Conservation (phyloP, 805 yeast species). For the Pichia cephalocereana region DNA sequence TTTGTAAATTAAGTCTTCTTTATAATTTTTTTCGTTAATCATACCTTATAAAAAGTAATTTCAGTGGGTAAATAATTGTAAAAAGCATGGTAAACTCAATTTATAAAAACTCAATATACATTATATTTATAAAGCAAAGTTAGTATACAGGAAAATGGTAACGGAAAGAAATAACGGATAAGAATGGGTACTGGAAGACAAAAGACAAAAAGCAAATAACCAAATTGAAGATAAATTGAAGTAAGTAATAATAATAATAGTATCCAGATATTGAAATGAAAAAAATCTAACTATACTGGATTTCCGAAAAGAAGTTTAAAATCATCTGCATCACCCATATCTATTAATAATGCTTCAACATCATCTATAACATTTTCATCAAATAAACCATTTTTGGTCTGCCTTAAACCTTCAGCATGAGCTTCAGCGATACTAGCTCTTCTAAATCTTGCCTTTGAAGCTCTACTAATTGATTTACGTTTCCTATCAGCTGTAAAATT, state of each 20-base stretch:
- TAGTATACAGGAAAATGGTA: background rate
- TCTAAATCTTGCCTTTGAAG: conserved; percentile 33
- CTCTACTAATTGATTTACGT: conserved; percentile 6
- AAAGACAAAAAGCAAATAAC: background rate
- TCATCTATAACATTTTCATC: conserved; percentile 67
- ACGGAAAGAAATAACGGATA: background rate
- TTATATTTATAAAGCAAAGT: background rate
- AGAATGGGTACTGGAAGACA: background rate
- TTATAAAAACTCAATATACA: background rate
- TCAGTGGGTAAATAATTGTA: no score
- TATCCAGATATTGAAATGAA: no score
- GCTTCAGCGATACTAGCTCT: conserved; percentile 68
- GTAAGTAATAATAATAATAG: background rate
- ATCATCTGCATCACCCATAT: conserved; percentile 35
- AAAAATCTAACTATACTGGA: background rate
- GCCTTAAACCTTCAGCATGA: conserved; percentile 63
- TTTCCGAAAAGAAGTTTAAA: conserved; percentile 28
- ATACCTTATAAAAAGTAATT: no score
- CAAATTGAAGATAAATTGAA: background rate
- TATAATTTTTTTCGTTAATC: no score
- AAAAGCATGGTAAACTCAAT: background rate
- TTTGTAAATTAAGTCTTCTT: no score
- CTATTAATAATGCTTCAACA: conserved; percentile 61
- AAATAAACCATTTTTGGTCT: conserved; percentile 68
- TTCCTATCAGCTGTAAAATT: background rate